These are phyloP conservation scores for Fragilaria radians DNA, from an alignment of 108 stramenopile species.

Conservation along the genomic window DNA sequence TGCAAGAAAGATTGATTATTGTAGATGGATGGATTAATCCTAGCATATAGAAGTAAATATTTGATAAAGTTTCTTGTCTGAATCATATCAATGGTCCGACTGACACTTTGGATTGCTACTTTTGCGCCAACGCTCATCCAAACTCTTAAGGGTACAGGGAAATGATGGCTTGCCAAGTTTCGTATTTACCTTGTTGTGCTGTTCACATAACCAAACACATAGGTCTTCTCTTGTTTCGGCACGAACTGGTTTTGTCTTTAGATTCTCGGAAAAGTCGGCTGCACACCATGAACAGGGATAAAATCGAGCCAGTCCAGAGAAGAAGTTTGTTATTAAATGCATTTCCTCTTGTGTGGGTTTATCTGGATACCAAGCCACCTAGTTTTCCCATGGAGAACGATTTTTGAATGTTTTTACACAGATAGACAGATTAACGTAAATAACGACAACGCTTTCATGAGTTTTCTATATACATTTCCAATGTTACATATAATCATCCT, in stretches of 20 bases:
- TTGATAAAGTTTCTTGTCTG: too few relatives aligned
- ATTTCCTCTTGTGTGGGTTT: constrained; percentile 55
- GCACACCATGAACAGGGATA: constrained; percentile 86
- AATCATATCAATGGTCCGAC: constrained; percentile 15
- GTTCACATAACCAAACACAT: constrained; percentile 80
- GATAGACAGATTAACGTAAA: constrained; percentile 1
- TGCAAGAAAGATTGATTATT: too few relatives aligned
- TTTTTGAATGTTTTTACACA: background rate
- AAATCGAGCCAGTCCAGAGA: constrained; percentile 60
- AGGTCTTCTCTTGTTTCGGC: constrained; percentile 53
- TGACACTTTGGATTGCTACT: constrained; percentile 55
- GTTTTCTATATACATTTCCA: background rate
- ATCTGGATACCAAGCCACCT: constrained; percentile 85
- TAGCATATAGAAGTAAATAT: too few relatives aligned
- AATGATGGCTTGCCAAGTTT: constrained; percentile 76
- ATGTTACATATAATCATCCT: too few relatives aligned
- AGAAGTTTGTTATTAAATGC: constrained; percentile 49
- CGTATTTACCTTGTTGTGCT: constrained; percentile 77
- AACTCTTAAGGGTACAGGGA: constrained; percentile 56
- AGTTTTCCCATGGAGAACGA: background rate
- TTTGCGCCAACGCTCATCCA: constrained; percentile 84
- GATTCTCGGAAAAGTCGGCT: constrained; percentile 64
- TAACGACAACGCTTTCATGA: background rate
- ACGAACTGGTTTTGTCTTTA: constrained; percentile 52
- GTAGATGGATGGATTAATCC: too few relatives aligned